Conservation (phyloP, 2,329 filamentous ascomycete genomes). For the Xylariales sp. region DNA sequence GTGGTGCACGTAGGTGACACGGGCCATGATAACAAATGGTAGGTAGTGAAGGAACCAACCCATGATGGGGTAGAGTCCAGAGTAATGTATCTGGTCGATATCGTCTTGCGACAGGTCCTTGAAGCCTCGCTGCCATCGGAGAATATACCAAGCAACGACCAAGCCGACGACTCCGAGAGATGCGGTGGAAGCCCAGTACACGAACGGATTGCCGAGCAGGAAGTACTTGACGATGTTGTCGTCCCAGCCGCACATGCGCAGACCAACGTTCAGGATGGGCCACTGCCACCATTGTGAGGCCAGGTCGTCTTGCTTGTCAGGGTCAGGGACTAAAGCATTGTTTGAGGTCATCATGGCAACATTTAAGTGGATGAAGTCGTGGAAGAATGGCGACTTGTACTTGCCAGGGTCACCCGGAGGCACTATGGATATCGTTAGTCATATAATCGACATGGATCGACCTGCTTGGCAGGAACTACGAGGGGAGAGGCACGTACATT, state of each 20-base stretch:
- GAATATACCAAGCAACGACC: slow-evolving; percentile 75
- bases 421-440: slow-evolving; percentile 52
- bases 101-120: slow-evolving; percentile 73
- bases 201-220: slow-evolving; percentile 89
- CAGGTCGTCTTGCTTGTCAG: slow-evolving; percentile 97
- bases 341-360: slow-evolving; percentile 99
- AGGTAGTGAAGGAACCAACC: slow-evolving; percentile 97
- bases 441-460: too few species aligned
- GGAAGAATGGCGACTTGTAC: slow-evolving; percentile 95
- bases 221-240: slow-evolving; percentile 97
- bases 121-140: slow-evolving; percentile 96
- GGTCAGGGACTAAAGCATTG: slow-evolving; percentile 94
- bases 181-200: slow-evolving; percentile 92
- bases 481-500: slow-evolving; percentile 56
- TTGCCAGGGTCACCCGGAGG: slow-evolving; percentile 83
- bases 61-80: slow-evolving; percentile 83
- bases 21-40: slow-evolving; percentile 94
- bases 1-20: slow-evolving; percentile 98
- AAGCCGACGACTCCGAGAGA: slow-evolving; percentile 69
- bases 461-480: slow-evolving; percentile 9
- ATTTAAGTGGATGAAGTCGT: slow-evolving; percentile 96
- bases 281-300: slow-evolving; percentile 98
- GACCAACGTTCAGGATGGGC: slow-evolving; percentile 90
- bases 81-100: slow-evolving; percentile 92
- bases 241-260: slow-evolving; percentile 98